These are phyloP conservation scores for Tylopilus cervinicoccineus DNA, from an alignment of 768 basidiomycete species.

Conservation along the genomic window DNA sequence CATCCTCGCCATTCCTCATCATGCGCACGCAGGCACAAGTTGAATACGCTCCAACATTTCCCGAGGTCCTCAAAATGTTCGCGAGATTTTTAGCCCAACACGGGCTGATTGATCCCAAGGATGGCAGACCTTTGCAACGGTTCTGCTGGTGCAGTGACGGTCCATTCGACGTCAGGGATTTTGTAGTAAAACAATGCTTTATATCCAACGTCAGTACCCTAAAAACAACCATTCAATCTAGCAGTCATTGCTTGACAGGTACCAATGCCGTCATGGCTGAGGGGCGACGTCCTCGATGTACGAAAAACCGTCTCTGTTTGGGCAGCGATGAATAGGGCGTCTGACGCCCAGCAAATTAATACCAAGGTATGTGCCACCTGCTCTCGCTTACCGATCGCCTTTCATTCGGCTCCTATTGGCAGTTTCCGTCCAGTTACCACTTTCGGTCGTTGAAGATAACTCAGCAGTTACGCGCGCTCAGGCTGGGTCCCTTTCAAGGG, in stretches of 20 bases:
- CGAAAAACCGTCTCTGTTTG: slow-evolving; percentile 54
- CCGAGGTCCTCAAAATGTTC: slow-evolving; percentile 60
- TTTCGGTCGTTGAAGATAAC: slow-evolving; percentile 56
- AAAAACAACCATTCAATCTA: neutral
- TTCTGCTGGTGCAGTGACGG: slow-evolving; percentile 87
- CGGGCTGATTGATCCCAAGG: slow-evolving; percentile 59
- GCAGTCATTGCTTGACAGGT: slow-evolving; percentile 39
- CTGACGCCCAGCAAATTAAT: slow-evolving; percentile 8
- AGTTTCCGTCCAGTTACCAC: slow-evolving; percentile 18
- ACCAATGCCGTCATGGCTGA: slow-evolving; percentile 68
- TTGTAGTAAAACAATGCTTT: slow-evolving; percentile 86
- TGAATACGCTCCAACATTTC: slow-evolving; percentile 71
- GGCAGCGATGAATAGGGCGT: slow-evolving; percentile 17
- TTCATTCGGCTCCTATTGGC: neutral
- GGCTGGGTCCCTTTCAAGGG: slow-evolving; percentile 73
- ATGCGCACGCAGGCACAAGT: slow-evolving; percentile 63
- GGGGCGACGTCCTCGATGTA: slow-evolving; percentile 72
- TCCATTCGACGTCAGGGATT: slow-evolving; percentile 79
- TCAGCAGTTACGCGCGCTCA: slow-evolving; percentile 71
- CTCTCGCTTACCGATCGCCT: neutral
- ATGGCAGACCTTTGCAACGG: slow-evolving; percentile 51
- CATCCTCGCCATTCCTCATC: slow-evolving; percentile 3
- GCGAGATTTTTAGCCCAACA: slow-evolving; percentile 66
- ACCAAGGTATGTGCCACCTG: slow-evolving; percentile 14
- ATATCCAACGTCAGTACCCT: slow-evolving; percentile 62